Evolutionary conservation across 1,284 basidiomycete genomes (phyloP), one percentile per base, ranked within the genome.

Genomic region (Cryptococcus floricola): DNA sequence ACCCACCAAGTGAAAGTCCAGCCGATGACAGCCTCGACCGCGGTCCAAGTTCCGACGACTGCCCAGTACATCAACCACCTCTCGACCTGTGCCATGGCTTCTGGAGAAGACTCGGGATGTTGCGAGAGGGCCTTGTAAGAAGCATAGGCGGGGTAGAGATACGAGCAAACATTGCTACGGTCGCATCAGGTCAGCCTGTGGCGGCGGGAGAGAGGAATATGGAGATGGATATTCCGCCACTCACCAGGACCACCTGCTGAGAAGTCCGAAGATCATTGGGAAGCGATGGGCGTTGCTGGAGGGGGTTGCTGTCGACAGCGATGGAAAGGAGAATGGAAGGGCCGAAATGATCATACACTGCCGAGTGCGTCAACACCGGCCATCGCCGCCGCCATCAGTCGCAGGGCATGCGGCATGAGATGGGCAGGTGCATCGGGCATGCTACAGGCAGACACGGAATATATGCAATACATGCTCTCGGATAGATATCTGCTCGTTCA

Each of bases 1-100:
- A 78, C 83, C 63, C 70, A 86, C 88, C 88, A 89, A 68, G 82
- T 84, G 49, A 89, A 76, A 46, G 87, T 70, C 81, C 85, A 85
- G 52, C 87, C 87, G 12, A 81, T 79, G 9, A 83, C 73, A 58
- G 86, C 85, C 68, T 90, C 87, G 58, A 87, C 79, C 2, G 85
- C 84, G 42, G 87, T 79, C 69, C 89, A 80, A 42, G 77, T 77
- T 12, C 82, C 83, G 19, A 85, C 79, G 37, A 88, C 83, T 23
- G 82, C 74, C 88, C 75, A 77, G 59, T 76, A 76, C 73, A 71
- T 74, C 49, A 76, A 67, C 75, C 72, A 75, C 48, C 74, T 63
- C 57, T 74, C 74, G 45, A 73, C 63, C 50, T 69, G 63, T 84
- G 85, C 74, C 80, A 81, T 54, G 43, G 86, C 77, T 34, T 85